These are phyloP conservation scores for Dalbergia cultrata DNA, from an alignment of 306 rosid species.

Conservation along the genomic window DNA sequence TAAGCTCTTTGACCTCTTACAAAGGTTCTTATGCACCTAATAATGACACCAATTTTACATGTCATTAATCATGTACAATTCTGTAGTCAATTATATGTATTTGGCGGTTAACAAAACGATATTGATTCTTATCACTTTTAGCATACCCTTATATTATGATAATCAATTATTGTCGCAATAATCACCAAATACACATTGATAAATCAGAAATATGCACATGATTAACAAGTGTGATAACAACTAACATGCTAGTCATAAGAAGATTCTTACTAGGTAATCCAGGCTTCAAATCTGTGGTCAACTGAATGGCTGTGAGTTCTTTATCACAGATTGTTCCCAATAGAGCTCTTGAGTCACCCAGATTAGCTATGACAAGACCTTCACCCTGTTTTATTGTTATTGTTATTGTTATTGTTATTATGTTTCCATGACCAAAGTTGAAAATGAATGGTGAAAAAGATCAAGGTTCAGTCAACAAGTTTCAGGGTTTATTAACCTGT, in stretches of 20 bases:
- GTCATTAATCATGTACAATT: too few relatives aligned
- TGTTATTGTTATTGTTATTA: background rate
- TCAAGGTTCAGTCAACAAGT: background rate
- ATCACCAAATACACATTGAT: too few relatives aligned
- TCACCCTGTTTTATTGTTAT: conserved; percentile 55
- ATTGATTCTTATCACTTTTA: too few relatives aligned
- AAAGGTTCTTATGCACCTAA: too few relatives aligned
- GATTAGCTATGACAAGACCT: conserved; percentile 72
- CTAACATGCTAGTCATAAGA: background rate
- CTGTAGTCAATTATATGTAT: too few relatives aligned
- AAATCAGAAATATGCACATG: background rate
- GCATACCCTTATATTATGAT: too few relatives aligned
- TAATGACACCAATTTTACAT: too few relatives aligned
- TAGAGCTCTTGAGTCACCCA: conserved; percentile 90
- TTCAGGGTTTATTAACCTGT: conserved; percentile 56
- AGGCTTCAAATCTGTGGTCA: conserved; percentile 85
- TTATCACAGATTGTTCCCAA: conserved; percentile 64
- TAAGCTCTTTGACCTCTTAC: too few relatives aligned
- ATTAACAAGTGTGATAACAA: background rate
- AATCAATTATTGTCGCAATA: too few relatives aligned
- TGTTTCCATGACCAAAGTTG: background rate
- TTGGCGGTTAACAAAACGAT: too few relatives aligned
- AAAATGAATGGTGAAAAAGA: background rate
- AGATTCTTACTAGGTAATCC: conserved; percentile 65
- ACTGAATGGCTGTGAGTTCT: conserved; percentile 60